Base-by-base conservation (phyloP, 306 rosid species). In the Prunus padus region DNA sequence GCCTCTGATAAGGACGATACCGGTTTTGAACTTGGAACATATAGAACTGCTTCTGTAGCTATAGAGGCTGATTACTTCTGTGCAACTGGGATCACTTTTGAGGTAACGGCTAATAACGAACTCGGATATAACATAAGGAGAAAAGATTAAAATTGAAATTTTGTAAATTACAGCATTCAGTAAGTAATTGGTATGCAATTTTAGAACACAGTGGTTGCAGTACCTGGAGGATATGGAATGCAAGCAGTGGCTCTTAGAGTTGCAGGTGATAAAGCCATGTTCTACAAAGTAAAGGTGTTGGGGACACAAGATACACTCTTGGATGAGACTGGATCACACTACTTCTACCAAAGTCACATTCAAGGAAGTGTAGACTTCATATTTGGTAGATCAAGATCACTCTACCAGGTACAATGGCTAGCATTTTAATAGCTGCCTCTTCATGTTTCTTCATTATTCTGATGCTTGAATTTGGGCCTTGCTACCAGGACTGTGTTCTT, bases 201-300 rank as follows among this genome's bases (percentile, higher is more conserved):
- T 73, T 19, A 95, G 98, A 95, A 95, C 79, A 74, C 97, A 15
- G 90, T 90, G 63, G 87, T 82, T 61, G 87, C 97, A n/a, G 70
- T 71, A 19, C 85, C 96, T 20, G 89, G 93, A 75, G 92, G 84
- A 59, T 70, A 23, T 59, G 97, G 97, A 73, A 95, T 84, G 91
- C 99, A 95, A 82, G 99, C 84, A 75, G 99, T 95, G 37, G 99
- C 99, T 11, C 61, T 95, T 26, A 90, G 97, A 68, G 82, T 92
- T 55, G 67, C 88, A 31, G 91, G 99, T 40, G 72, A 87, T 12
- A 95, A 81, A 80, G 97, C 97, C 13, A 73, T 95, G 91, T 92
- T 95, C 71, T 95, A 88, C 51, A 71, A 37, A 88, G 96, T 84
- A 20, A 83, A 54, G 71, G 71, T 95, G 49, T 72, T 85, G 76